Evolutionary conservation across 2,329 filamentous ascomycete species (phyloP).

Genomic region (Penicillium nordicum): DNA sequence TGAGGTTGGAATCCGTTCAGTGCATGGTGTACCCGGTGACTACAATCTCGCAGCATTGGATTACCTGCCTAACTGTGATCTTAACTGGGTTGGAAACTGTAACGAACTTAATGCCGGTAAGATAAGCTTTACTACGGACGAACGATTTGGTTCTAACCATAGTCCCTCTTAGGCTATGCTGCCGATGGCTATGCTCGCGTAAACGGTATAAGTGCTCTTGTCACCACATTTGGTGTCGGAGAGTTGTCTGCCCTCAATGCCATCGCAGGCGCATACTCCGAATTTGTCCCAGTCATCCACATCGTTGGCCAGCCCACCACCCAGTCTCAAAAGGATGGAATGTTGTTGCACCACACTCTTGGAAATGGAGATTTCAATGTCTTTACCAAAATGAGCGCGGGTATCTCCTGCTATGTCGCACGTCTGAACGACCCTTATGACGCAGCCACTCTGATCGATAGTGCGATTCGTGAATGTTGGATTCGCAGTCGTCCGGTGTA

Average conservation of each 20-base stretch:
- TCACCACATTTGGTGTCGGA: constrained; percentile 74
- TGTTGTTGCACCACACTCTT: constrained; percentile 63
- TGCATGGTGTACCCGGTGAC: constrained; percentile 58
- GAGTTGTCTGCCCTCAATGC: constrained; percentile 68
- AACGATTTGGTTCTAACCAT: not conserved
- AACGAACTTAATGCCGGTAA: constrained; percentile 60
- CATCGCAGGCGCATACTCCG: constrained; percentile 69
- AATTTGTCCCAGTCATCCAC: constrained; percentile 66
- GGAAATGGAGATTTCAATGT: constrained; percentile 77
- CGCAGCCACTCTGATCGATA: constrained; percentile 72
- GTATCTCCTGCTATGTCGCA: constrained; percentile 68
- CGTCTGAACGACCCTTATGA: constrained; percentile 67
- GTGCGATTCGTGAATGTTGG: constrained; percentile 71
- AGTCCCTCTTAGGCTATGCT: constrained; percentile 57
- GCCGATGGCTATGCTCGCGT: constrained; percentile 77
- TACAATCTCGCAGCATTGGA: constrained; percentile 65
- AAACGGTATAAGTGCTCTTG: constrained; percentile 64
- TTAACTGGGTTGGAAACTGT: constrained; percentile 60
- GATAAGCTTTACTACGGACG: not conserved
- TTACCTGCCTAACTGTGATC: constrained; percentile 53
- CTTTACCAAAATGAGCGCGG: constrained; percentile 72
- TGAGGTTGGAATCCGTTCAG: constrained; percentile 48
- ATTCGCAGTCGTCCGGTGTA: constrained; percentile 75
- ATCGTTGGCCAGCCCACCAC: constrained; percentile 56
- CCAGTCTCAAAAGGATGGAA: constrained; percentile 45